Conservation (phyloP, 805 yeast species). For the Saturnispora ahearnii region DNA sequence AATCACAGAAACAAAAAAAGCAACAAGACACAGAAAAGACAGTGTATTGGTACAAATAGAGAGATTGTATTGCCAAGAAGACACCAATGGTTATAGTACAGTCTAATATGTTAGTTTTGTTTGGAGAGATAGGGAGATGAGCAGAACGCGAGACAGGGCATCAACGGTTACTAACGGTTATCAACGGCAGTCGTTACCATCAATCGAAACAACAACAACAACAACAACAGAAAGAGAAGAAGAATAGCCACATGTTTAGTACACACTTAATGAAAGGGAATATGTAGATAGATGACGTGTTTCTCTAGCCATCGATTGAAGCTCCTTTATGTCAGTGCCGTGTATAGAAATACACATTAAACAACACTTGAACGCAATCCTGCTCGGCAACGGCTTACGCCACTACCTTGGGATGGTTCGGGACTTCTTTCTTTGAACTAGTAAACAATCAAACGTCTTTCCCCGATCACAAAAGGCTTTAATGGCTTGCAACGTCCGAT, state of each 20-base stretch:
- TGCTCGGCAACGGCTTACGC: background rate
- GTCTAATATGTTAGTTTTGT: too few species aligned
- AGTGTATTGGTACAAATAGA: background rate
- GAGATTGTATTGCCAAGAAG: background rate
- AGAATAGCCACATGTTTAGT: too few species aligned
- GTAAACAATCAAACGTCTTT: too few species aligned
- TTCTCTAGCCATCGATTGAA: background rate
- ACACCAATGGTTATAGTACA: background rate
- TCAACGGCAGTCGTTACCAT: too few species aligned
- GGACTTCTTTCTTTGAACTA: background rate
- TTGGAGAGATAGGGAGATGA: too few species aligned
- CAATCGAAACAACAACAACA: too few species aligned
- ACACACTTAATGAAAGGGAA: background rate
- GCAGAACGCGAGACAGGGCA: too few species aligned
- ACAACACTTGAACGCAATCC: background rate
- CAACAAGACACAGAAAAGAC: background rate
- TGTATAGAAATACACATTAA: background rate
- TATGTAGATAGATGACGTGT: background rate
- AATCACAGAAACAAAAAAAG: background rate
- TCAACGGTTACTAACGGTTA: too few species aligned
- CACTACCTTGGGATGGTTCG: background rate
- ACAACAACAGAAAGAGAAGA: too few species aligned
- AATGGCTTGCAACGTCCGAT: too few species aligned
- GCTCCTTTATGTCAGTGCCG: background rate
- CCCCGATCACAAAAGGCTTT: too few species aligned